Base-by-base conservation (phyloP, 106 monocot species). In the Acanthochlamys bracteata region DNA sequence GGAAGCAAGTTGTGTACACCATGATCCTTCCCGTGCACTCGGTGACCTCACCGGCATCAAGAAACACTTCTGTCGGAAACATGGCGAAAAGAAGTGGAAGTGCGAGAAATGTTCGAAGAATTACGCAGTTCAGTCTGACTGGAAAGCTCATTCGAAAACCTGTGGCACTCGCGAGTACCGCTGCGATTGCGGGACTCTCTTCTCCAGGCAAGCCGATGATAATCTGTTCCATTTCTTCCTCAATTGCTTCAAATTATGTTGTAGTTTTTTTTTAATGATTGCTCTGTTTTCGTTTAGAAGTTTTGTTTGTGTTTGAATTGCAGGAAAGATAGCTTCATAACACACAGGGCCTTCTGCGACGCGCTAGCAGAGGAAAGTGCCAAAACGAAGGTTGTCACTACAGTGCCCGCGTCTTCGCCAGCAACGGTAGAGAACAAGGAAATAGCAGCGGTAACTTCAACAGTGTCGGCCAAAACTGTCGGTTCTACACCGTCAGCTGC, bases 1-100 rank as follows among this genome's bases (percentile, higher is more conserved):
- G 12, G 85, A 81, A 61, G 68, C 71, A 42, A 66, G 68, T 43
- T 85, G 85, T 71, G 85, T 81, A 11, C 85, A 85, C 78, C 85
- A 85, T 53, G 69, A 81, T 17, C 85, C 85, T 7, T 68, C 75
- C 11, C 63, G 84, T 4, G 84, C 84, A 13, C 80, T 85, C 47
- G 84, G 84, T 0, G 84, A 77, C 42, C 71, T 77, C 42, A 77
- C 77, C 22, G 77, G 77, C 0, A 78, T 78, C 71, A 78, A 78
- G 72, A 78, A 78, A 67, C 77, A 78, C 71, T 78, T 67, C 45
- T 67, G 61, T 62, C 25, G 77, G 27, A 78, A 78, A 61, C 77
- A 78, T 61, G 72, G 77, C 21, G 77, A 78, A 71, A 78, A 78
- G 72, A 71, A 72, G 72, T 78, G 72, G 71, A 78, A 78, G 67